Evolutionary conservation across 73 alveolate species (phyloP).

Genomic region (Paramecium primaurelia): DNA sequence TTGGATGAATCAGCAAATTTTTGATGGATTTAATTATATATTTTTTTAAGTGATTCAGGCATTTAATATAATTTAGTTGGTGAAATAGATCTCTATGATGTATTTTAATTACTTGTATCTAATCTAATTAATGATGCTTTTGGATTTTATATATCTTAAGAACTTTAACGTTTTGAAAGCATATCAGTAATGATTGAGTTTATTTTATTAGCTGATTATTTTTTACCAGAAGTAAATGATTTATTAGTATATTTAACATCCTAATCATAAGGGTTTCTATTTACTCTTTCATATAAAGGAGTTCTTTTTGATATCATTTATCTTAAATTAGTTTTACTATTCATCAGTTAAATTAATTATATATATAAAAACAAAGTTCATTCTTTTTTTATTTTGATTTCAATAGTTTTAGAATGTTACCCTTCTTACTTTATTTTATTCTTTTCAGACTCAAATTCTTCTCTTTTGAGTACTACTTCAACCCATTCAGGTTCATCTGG

Average conservation of each 20-base stretch:
- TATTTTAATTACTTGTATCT: background rate
- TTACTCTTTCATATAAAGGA: background rate
- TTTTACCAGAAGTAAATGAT: slow-evolving; percentile 4
- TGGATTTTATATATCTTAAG: background rate
- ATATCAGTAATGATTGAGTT: slow-evolving; percentile 7
- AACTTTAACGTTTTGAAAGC: background rate
- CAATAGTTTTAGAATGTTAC: background rate
- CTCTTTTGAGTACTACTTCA: background rate
- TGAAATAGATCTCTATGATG: slow-evolving; percentile 12
- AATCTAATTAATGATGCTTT: background rate
- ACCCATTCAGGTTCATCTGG: slow-evolving; percentile 23
- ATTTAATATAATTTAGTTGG: background rate
- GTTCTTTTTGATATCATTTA: background rate
- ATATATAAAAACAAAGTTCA: background rate
- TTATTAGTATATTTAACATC: background rate
- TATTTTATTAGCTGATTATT: slow-evolving; percentile 1
- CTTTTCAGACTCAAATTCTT: background rate
- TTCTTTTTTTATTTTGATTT: background rate
- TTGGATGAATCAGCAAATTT: background rate
- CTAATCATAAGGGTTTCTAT: background rate
- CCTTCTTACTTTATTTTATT: background rate
- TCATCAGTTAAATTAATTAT: slow-evolving; percentile 12
- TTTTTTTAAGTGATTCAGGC: slow-evolving; percentile 15
- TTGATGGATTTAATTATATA: background rate
- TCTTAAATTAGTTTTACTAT: background rate